Base-by-base conservation (phyloP, 192 early-diverging fungal species). In the Linderina pennispora region DNA sequence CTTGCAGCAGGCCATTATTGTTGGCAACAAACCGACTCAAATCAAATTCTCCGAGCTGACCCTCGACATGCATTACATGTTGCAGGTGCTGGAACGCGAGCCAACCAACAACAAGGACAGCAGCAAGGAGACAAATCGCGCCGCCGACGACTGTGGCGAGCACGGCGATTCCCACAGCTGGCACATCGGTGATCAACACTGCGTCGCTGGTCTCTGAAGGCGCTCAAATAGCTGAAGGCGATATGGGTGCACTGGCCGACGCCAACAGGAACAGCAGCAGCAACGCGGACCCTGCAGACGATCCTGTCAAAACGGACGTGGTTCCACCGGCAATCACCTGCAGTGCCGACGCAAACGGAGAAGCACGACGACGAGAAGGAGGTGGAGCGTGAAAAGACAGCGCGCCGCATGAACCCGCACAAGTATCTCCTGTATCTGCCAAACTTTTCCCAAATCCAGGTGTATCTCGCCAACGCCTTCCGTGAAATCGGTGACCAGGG, bases 1-100 rank as follows among this genome's bases (percentile, higher is more conserved):
- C 34, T 72, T 98, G 15, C 94, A 96, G 66, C 92, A 98, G 70
- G 94, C 91, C 0, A 94, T 98, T 36, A 71, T 98, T 24, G 92
- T 97, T 34, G 94, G 96, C 19, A 97, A 94, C 61, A 85, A 87
- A 45, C 88, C 89, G 32, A 90, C 88, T 33, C 94, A 98, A 66
- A 93, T 95, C 63, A 97, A 97, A 50, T 98, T 98, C 60, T 94
- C 93, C 0, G 93, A 97, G 62, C 75, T 97, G 24, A 96, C 91
- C 0, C 69, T 97, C 36, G 96, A 99, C 49, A 92, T 97, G 91
- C 94, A 92, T 68, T 85, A 92, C 26, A 88, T 99, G 54, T 61
- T 95, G 20, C 94, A 97, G 55, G 85, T 89, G 23, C 79, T 99
- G n/a, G 96, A 76, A 48, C 60, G 69, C 38, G 58, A 74, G 47